Conservation (phyloP, 1,139 yeast genomes). For the Scheffersomyces quercinus region DNA sequence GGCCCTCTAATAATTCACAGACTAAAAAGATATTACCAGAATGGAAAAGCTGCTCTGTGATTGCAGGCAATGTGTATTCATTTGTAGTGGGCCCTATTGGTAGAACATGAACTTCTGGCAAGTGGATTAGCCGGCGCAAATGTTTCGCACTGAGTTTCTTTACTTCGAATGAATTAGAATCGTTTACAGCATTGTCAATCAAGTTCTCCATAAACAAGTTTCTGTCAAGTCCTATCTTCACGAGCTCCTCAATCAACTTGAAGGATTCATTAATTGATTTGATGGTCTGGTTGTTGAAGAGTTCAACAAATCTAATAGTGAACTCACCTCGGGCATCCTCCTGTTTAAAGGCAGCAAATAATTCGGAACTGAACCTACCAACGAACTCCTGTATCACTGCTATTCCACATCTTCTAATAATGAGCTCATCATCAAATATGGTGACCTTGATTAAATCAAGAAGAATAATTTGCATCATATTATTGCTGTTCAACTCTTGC, state of each 20-base stretch:
- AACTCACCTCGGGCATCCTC: slow-evolving; percentile 29
- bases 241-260: slow-evolving; percentile 20
- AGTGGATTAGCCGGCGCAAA: slow-evolving; percentile 5
- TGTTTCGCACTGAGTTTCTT: slow-evolving; percentile 26
- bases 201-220: slow-evolving; percentile 29
- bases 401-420: slow-evolving; percentile 76
- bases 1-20: slow-evolving; percentile 19
- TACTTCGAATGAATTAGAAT: slow-evolving; percentile 35
- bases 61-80: too few species aligned
- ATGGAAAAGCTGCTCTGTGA: background rate
- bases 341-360: slow-evolving; percentile 20
- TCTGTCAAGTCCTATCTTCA: slow-evolving; percentile 29
- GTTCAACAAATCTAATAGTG: slow-evolving; percentile 57
- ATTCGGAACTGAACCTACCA: slow-evolving; percentile 63
- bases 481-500: slow-evolving; percentile 11
- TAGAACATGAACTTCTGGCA: background rate
- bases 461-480: slow-evolving; percentile 26
- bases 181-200: slow-evolving; percentile 21
- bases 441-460: slow-evolving; percentile 51
- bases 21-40: slow-evolving; percentile 20
- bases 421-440: slow-evolving; percentile 71
- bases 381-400: slow-evolving; percentile 86
- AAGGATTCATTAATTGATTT: slow-evolving; percentile 25
- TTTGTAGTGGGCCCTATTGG: too few species aligned
- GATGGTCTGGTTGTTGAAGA: slow-evolving; percentile 28